Evolutionary conservation across 2,329 filamentous ascomycete species (phyloP), one percentile per base, ranked within the genome.

Genomic region (Sporothrix curviconia): DNA sequence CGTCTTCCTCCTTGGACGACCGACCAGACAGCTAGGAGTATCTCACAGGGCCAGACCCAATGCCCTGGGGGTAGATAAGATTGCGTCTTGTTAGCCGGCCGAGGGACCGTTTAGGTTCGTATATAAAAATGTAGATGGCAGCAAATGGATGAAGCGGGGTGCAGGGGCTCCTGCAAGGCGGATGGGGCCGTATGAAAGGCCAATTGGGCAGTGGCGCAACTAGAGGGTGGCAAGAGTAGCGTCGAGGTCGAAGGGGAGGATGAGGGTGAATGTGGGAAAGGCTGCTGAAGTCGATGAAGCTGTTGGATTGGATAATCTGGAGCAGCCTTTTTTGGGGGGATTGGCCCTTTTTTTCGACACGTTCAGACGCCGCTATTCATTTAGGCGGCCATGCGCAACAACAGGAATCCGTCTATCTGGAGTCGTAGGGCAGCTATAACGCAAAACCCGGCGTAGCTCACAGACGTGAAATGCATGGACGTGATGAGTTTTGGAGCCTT

Each of bases 401-500:
- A 39, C 25, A n/a, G n/a, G n/a, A n/a, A n/a, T n/a, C n/a, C n/a
- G n/a, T n/a, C n/a, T n/a, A n/a, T n/a, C n/a, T n/a, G n/a, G n/a
- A n/a, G n/a, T n/a, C n/a, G n/a, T n/a, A n/a, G n/a, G n/a, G n/a
- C n/a, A n/a, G 28, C 14, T 40, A 36, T 24, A 40, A 40, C 49
- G 24, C 24, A 40, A 40, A 22, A 40, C 5, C 40, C 22, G 19
- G 28, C n/a, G 17, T 28, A 42, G 37, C 37, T 32, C 52, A 55
- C 52, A 32, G 52, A 55, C 52, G 52, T 34, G 39, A 9, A 40
- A 55, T 46, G 52, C 17, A 55, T 55, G 52, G 39, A 55, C 42
- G 32, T 37, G 2, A 25, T 34, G 19, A 24, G 24, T 37, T 24
- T 42, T 42, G 50, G 15, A 52, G 37, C 37, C 24, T 32, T 37